These are phyloP conservation scores for Citrullus colocynthis DNA, from an alignment of 306 rosid genomes.

Conservation along the genomic window DNA sequence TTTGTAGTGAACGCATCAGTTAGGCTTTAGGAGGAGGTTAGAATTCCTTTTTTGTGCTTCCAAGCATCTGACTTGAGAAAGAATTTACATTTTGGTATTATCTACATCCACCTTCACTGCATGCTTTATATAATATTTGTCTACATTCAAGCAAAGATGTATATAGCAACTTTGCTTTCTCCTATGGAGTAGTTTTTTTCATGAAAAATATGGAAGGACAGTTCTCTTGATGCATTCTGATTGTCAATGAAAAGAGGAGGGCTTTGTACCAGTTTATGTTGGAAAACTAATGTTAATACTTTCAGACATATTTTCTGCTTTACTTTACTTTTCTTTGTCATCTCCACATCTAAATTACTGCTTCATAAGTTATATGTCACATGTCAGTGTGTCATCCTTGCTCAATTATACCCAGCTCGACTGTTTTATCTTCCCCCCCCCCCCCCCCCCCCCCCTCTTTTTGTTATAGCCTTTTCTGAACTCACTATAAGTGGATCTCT, in stretches of 20 bases:
- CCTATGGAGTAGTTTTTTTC: not conserved
- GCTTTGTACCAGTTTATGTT: not conserved
- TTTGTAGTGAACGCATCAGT: too few species aligned
- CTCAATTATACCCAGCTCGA: not conserved
- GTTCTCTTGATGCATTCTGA: not conserved
- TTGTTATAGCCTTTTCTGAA: not conserved
- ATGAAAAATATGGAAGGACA: not conserved
- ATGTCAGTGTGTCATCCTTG: not conserved
- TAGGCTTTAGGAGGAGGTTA: not conserved
- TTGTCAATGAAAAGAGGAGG: not conserved
- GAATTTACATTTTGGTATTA: not conserved
- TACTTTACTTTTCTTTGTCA: not conserved
- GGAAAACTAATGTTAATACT: not conserved
- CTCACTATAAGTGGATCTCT: not conserved
- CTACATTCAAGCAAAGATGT: not conserved
- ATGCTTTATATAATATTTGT: not conserved
- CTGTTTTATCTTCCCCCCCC: not conserved
- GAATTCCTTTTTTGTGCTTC: not conserved
- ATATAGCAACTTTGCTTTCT: not conserved
- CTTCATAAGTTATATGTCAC: not conserved
- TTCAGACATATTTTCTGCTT: not conserved
- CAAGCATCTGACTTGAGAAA: not conserved
- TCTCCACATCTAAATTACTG: not conserved
- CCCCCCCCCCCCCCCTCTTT: not conserved
- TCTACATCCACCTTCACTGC: not conserved